These are phyloP conservation scores for Leptomonas seymouri DNA, from an alignment of 208 protist species.

Conservation along the genomic window DNA sequence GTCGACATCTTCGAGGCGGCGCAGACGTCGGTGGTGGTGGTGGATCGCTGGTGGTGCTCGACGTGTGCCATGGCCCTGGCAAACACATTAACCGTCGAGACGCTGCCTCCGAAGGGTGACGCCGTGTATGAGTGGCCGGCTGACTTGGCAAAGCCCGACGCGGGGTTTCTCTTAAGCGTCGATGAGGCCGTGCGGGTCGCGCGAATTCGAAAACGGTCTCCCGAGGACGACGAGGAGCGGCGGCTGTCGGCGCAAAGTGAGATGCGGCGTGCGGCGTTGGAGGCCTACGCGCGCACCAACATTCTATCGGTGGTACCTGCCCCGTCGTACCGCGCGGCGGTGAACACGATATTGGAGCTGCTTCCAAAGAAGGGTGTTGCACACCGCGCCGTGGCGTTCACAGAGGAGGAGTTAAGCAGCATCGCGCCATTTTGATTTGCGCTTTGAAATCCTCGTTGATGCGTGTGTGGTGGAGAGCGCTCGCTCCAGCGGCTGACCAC, in stretches of 20 bases:
- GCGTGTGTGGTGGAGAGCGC: too few species aligned
- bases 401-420: constrained; percentile 40
- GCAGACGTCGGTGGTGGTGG: constrained; percentile 36
- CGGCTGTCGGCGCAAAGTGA: constrained; percentile 45
- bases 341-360: constrained; percentile 55
- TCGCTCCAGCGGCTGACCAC: too few species aligned
- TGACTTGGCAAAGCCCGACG: constrained; percentile 39
- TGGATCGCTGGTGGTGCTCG: constrained; percentile 83
- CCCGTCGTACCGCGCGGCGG: constrained; percentile 43
- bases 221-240: constrained; percentile 65
- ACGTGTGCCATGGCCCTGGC: constrained; percentile 82
- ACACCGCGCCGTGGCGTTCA: constrained; percentile 40
- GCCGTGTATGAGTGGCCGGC: constrained; percentile 60
- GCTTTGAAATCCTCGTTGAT: too few species aligned
- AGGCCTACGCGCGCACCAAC: constrained; percentile 54
- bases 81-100: constrained; percentile 26
- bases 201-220: constrained; percentile 56
- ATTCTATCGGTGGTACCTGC: constrained; percentile 46
- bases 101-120: constrained; percentile 39
- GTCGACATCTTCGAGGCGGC: constrained; percentile 22
- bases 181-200: constrained; percentile 58
- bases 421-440: constrained; percentile 40
- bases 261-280: constrained; percentile 59
- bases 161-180: constrained; percentile 49
- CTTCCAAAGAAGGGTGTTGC: constrained; percentile 33